These are phyloP conservation scores for Xylaria sp. DNA, from an alignment of 2,329 filamentous ascomycete genomes.

Conservation along the genomic window DNA sequence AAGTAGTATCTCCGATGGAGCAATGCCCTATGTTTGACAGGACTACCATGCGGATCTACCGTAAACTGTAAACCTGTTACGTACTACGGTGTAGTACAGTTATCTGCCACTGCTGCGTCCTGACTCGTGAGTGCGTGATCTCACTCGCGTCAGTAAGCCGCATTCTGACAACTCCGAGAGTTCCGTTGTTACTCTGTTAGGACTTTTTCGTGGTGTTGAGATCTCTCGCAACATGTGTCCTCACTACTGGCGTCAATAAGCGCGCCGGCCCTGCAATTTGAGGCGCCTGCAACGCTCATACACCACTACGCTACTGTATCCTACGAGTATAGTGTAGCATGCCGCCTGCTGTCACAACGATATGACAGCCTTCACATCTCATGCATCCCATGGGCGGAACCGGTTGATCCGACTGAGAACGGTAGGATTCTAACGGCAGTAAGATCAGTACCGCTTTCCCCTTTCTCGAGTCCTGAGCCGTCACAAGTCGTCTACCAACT, in stretches of 20 bases:
- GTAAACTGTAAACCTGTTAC: neutral
- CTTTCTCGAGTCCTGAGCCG: neutral
- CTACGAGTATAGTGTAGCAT: conserved; percentile 7
- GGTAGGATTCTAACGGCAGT: conserved; percentile 7
- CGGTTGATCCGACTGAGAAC: conserved; percentile 20
- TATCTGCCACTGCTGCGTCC: conserved; percentile 17
- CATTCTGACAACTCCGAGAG: conserved; percentile 27
- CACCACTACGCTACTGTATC: neutral
- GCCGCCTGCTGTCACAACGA: conserved; percentile 11
- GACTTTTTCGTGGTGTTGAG: neutral
- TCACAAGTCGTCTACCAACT: neutral
- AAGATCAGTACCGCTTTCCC: conserved; percentile 5
- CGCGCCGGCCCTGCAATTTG: conserved; percentile 23
- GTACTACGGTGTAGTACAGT: neutral
- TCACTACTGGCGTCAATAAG: conserved; percentile 11
- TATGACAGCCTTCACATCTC: conserved; percentile 17
- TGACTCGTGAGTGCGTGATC: conserved; percentile 5
- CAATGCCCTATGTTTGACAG: neutral
- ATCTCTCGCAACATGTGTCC: neutral
- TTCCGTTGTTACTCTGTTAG: conserved; percentile 18
- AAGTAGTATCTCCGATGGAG: neutral
- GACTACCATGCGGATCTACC: too few relatives aligned
- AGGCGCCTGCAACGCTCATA: conserved; percentile 7
- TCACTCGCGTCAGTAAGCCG: conserved; percentile 20
- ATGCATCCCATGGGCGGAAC: neutral